These are phyloP conservation scores for Stagonosporopsis rhizophila DNA, from an alignment of 2,329 filamentous ascomycete species.

Conservation along the genomic window DNA sequence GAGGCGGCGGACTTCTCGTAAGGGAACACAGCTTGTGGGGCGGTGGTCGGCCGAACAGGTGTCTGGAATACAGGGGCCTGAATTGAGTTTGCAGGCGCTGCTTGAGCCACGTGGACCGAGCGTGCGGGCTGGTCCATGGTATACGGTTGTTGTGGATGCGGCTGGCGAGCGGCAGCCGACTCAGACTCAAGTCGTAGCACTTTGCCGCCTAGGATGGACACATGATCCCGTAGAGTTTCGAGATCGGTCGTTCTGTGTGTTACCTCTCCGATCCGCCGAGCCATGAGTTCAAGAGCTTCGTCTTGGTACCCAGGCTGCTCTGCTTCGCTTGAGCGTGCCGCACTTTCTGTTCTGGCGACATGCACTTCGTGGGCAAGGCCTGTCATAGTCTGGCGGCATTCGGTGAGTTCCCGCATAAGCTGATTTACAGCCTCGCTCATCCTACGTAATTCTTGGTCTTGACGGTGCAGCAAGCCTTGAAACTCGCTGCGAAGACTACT, in stretches of 20 bases:
- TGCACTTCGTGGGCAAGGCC: conserved; percentile 47
- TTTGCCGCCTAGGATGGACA: conserved; percentile 58
- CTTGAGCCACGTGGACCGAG: conserved; percentile 23
- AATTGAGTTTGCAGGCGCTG: conserved; percentile 11
- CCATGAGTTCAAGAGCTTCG: conserved; percentile 54
- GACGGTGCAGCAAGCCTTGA: conserved; percentile 36
- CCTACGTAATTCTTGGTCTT: conserved; percentile 45
- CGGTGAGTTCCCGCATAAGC: conserved; percentile 52
- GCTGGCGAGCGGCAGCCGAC: neutral
- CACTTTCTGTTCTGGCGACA: conserved; percentile 30
- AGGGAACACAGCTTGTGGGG: conserved; percentile 23
- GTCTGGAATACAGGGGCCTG: conserved; percentile 9
- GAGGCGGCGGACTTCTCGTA: conserved; percentile 18
- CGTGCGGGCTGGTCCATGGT: conserved; percentile 20
- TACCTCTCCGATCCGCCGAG: conserved; percentile 50
- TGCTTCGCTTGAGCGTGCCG: conserved; percentile 22
- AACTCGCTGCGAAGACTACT: conserved; percentile 51
- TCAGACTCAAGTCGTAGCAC: conserved; percentile 43
- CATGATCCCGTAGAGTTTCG: conserved; percentile 55
- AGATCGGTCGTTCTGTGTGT: conserved; percentile 55
- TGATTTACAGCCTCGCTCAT: conserved; percentile 51
- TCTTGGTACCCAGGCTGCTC: conserved; percentile 36
- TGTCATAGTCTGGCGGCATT: conserved; percentile 47
- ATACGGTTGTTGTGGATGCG: neutral
- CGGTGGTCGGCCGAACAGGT: conserved; percentile 26